These are phyloP conservation scores for Mycena albidolilacea DNA, from an alignment of 768 basidiomycete genomes.

Conservation along the genomic window DNA sequence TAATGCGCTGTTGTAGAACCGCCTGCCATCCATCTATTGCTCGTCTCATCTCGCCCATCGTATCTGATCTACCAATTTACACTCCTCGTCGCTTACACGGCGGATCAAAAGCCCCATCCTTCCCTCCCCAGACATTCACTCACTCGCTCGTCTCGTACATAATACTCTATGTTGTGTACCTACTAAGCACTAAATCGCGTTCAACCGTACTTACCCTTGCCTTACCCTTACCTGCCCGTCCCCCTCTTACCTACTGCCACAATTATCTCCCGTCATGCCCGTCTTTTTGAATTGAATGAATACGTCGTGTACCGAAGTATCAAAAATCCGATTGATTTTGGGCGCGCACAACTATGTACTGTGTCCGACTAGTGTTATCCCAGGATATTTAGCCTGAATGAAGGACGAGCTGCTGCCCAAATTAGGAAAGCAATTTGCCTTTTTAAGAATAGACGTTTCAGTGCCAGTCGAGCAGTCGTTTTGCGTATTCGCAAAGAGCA, in stretches of 20 bases:
- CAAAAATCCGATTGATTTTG: no score
- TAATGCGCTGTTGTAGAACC: conserved; percentile 45
- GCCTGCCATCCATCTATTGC: neutral
- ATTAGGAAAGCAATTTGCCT: no score
- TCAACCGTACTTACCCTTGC: neutral
- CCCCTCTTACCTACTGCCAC: no score
- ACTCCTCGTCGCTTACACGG: neutral
- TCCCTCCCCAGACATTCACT: neutral
- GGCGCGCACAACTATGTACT: no score
- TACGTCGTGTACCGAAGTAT: neutral
- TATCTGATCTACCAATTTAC: neutral
- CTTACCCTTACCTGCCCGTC: neutral
- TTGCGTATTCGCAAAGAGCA: no score
- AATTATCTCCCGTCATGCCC: neutral
- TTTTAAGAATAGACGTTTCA: no score
- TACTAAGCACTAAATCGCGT: neutral
- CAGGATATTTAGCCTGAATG: no score
- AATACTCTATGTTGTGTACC: neutral
- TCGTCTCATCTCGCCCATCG: neutral
- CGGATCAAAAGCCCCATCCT: neutral
- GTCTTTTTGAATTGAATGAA: neutral
- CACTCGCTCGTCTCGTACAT: neutral
- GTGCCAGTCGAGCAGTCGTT: no score
- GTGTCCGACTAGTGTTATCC: no score
- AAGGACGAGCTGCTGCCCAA: no score